Evolutionary conservation across 2,329 filamentous ascomycete species (phyloP), one percentile per base, ranked within the genome.

Genomic region (Cordyceps javanica): DNA sequence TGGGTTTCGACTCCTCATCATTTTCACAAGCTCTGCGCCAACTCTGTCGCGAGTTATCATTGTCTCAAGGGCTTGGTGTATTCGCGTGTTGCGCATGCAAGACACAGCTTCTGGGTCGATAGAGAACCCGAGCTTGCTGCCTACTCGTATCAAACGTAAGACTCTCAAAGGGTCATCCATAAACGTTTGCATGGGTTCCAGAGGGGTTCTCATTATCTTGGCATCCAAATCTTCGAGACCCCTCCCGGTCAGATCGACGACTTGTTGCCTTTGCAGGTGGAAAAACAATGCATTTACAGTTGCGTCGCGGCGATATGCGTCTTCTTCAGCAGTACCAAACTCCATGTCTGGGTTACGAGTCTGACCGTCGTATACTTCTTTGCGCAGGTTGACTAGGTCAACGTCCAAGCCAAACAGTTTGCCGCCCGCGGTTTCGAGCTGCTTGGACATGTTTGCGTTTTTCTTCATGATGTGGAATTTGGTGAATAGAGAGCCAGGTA

Each of bases 101-200:
- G 11, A 13, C 23, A 49, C 16, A 2, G 58, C 36, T 4, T 38
- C 26, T 1, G 59, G 28, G 19, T 60, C 58, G 4, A 63, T 58
- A 5, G 52, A 26, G 14, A 60, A 63, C 19, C 53, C 46, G 7
- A 63, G 60, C 38, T 53, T 60, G 11, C 59, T 58, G 19, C 25
- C 56, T 19, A 63, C 44, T 2, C 60, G 36, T 5, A 63, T 61
- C 6, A 63, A 41, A 7, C 62, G 55, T 9, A 62, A 54, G 7
- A 61, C 60, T 8, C 60, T 42, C 28, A 63, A n/a, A 4, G 62
- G 62, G 38, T 63, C 60, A 41, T 63, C 62, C 59, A 61, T 60
- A 6, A 63, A 59, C 0, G 60, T 63, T 39, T 60, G 57, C 9
- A 30, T 42, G 11, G 62, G 59, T 6, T 61, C 56, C 3, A 63